Conservation (phyloP, 345 rosid species). For the Aquilaria sinensis region DNA sequence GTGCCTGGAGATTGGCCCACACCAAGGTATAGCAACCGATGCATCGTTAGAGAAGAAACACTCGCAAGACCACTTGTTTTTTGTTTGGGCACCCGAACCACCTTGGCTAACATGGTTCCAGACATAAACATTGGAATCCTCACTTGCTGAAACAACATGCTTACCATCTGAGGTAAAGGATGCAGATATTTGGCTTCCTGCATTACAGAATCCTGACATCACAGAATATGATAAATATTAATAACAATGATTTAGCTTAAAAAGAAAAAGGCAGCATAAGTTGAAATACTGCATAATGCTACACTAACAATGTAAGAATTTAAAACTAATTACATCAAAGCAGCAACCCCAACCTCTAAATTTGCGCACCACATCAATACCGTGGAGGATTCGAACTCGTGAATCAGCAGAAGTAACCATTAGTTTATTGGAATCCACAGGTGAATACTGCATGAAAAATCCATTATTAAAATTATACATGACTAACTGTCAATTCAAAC, state of each 20-base stretch:
- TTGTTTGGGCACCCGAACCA: slow-evolving; percentile 15
- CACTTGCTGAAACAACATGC: slow-evolving; percentile 36
- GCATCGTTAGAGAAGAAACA: slow-evolving; percentile 29
- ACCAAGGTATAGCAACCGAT: slow-evolving; percentile 36
- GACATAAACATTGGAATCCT: slow-evolving; percentile 33
- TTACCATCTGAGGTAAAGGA: slow-evolving; percentile 35
- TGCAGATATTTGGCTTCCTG: slow-evolving; percentile 34
- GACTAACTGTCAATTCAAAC: neutral
- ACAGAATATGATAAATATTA: neutral
- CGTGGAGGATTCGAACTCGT: slow-evolving; percentile 26
- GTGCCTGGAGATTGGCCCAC: neutral
- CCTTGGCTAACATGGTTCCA: slow-evolving; percentile 30
- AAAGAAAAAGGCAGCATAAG: neutral
- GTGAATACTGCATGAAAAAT: slow-evolving; percentile 28
- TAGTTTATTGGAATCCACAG: slow-evolving; percentile 27
- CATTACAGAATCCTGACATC: slow-evolving; percentile 19
- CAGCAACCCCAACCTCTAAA: slow-evolving; percentile 23
- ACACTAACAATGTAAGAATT: neutral
- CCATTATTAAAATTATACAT: neutral
- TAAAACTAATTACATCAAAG: neutral
- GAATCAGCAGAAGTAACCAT: slow-evolving; percentile 45
- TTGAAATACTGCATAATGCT: neutral
- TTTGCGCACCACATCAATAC: slow-evolving; percentile 30
- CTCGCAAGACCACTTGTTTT: slow-evolving; percentile 28
- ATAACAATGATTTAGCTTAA: neutral